These are phyloP conservation scores for Sinapis alba DNA, from an alignment of 441 rosid species.

Conservation along the genomic window DNA sequence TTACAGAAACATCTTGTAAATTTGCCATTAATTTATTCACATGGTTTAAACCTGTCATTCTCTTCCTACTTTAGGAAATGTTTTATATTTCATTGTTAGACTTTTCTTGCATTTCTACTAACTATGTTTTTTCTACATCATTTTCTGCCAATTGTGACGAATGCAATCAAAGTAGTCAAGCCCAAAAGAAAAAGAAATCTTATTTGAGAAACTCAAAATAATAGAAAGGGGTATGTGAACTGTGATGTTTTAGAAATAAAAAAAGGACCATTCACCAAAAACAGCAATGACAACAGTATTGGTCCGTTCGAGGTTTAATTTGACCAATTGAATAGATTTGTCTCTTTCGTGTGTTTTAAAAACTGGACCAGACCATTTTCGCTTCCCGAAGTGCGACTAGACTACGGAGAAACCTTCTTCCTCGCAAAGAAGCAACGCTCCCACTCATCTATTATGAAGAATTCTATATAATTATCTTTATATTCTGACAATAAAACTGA, in stretches of 20 bases:
- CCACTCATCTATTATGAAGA: conserved; percentile 14
- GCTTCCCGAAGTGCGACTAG: conserved; percentile 39
- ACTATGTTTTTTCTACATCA: conserved; percentile 22
- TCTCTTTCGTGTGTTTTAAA: neutral
- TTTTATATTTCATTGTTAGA: conserved; percentile 22
- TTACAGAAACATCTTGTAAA: neutral
- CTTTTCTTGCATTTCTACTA: conserved; percentile 35
- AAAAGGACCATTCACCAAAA: conserved; percentile 37
- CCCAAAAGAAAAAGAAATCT: neutral
- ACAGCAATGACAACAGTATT: neutral
- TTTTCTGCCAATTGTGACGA: neutral
- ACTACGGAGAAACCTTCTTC: conserved; percentile 21
- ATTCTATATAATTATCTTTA: neutral
- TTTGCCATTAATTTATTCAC: conserved; percentile 24
- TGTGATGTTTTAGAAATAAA: conserved; percentile 22
- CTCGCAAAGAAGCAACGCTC: conserved; percentile 15
- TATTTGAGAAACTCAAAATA: neutral
- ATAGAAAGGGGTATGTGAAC: conserved; percentile 14
- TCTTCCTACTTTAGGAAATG: conserved; percentile 32
- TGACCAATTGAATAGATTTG: neutral
- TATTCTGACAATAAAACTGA: neutral
- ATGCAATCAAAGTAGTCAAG: conserved; percentile 2
- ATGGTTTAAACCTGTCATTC: conserved; percentile 28
- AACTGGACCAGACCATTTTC: conserved; percentile 34
- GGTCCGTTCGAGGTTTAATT: neutral